Evolutionary conservation across 1,284 basidiomycete species (phyloP).

Genomic region (Boletus holoroseus): DNA sequence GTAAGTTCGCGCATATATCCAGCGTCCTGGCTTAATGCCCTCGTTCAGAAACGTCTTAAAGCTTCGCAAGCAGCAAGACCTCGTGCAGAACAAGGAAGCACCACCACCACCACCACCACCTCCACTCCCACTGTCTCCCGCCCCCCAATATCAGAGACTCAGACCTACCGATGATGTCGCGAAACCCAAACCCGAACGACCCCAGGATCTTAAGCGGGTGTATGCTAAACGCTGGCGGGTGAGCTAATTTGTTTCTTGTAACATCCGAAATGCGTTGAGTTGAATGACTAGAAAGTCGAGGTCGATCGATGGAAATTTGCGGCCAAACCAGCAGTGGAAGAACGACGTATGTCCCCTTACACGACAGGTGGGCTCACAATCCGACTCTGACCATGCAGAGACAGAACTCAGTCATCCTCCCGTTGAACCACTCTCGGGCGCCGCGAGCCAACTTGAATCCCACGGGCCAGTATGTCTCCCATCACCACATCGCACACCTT

Average conservation of each 20-base stretch:
- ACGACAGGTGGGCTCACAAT: not conserved
- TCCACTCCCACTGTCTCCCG: not conserved
- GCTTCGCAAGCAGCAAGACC: conserved; percentile 33
- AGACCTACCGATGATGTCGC: not conserved
- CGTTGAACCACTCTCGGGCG: not conserved
- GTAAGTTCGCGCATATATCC: conserved; percentile 33
- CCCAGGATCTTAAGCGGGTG: conserved; percentile 11
- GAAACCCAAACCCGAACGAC: conserved; percentile 9
- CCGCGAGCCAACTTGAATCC: not conserved
- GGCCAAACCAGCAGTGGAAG: conserved; percentile 8
- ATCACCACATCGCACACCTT: conserved; percentile 6
- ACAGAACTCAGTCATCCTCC: not conserved
- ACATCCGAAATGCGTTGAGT: conserved; percentile 1
- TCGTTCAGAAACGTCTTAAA: conserved; percentile 44
- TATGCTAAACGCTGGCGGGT: conserved; percentile 31
- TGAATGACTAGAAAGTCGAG: conserved; percentile 10
- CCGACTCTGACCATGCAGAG: conserved; percentile 5
- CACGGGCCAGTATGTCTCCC: not conserved
- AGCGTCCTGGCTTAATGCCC: conserved; percentile 8
- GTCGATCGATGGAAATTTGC: conserved; percentile 16
- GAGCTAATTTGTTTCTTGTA: not conserved
- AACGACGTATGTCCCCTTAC: conserved; percentile 2
- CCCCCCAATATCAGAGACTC: conserved; percentile 1
- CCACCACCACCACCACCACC: not conserved
- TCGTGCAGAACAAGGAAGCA: conserved; percentile 3